Percentiles rank a stretch among this genome's conserved stretches.
Evolutionary conservation across 2,329 filamentous ascomycete species (phyloP).

Genomic region (Fusarium proliferatum): DNA sequence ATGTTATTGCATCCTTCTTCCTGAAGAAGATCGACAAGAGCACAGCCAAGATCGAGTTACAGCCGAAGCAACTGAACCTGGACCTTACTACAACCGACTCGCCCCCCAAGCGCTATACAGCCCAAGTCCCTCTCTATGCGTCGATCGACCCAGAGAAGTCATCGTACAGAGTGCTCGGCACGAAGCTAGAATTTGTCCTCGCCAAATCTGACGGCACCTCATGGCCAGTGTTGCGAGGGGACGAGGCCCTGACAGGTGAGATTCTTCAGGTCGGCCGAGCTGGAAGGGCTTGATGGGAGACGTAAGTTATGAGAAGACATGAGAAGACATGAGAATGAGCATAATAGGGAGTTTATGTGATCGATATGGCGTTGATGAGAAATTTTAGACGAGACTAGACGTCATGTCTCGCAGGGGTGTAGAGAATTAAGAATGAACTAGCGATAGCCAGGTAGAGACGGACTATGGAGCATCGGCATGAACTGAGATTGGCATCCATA

Average conservation of each 20-base stretch:
- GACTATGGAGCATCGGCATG: constrained; percentile 1
- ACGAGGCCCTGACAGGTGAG: constrained; percentile 76
- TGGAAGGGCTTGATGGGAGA: constrained; percentile 59
- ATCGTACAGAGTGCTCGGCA: constrained; percentile 83
- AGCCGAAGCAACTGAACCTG: constrained; percentile 71
- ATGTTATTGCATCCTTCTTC: constrained; percentile 91
- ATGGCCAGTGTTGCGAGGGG: constrained; percentile 86
- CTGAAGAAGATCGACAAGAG: constrained; percentile 96
- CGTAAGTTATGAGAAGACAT: neutral
- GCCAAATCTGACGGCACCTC: constrained; percentile 77
- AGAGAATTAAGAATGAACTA: constrained; percentile 17
- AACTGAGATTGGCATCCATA: neutral
- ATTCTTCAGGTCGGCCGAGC: constrained; percentile 92
- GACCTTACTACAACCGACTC: constrained; percentile 88
- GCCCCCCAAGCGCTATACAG: constrained; percentile 80
- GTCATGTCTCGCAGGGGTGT: neutral
- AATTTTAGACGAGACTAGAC: constrained; percentile 6
- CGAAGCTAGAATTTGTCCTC: constrained; percentile 86
- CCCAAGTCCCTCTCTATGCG: constrained; percentile 79
- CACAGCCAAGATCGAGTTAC: constrained; percentile 77
- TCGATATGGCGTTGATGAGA: constrained; percentile 28
- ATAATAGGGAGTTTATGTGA: constrained; percentile 32
- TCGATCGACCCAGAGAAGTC: constrained; percentile 80
- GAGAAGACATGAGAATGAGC: constrained; percentile 18
- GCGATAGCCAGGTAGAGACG: neutral